These are phyloP conservation scores for Aspergillus viridinutans DNA, from an alignment of 2,329 filamentous ascomycete genomes.

Conservation along the genomic window DNA sequence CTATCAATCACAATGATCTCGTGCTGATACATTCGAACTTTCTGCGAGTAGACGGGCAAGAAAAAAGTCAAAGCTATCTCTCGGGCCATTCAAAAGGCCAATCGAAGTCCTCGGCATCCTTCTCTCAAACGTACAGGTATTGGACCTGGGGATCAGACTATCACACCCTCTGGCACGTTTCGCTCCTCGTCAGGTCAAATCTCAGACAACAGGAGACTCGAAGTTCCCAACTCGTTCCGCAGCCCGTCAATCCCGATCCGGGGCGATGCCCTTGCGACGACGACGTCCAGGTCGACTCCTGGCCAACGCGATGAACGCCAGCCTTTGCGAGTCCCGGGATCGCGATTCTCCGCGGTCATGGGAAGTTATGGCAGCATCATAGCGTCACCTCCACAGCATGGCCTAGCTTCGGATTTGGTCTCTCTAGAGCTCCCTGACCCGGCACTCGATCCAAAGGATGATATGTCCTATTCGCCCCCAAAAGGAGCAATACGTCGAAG, in stretches of 20 bases:
- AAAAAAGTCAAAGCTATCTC: conserved; percentile 84
- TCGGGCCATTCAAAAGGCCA: conserved; percentile 62
- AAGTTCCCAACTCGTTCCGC: conserved; percentile 11
- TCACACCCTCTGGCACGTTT: conserved; percentile 7
- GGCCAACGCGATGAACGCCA: conserved; percentile 37
- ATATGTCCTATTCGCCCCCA: conserved; percentile 15
- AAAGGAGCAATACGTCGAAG: conserved; percentile 10
- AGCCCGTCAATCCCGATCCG: conserved; percentile 12
- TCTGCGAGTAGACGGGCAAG: conserved; percentile 60
- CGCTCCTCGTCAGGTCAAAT: conserved; percentile 15
- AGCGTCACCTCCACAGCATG: conserved; percentile 46
- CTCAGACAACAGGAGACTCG: conserved; percentile 16
- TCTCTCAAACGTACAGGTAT: conserved; percentile 28
- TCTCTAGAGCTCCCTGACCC: conserved; percentile 60
- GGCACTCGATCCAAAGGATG: conserved; percentile 47
- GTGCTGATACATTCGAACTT: conserved; percentile 8
- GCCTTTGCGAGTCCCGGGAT: conserved; percentile 30
- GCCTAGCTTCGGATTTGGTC: conserved; percentile 38
- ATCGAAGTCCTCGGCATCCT: conserved; percentile 46
- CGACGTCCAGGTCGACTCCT: conserved; percentile 31
- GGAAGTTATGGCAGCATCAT: conserved; percentile 63
- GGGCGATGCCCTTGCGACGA: conserved; percentile 15
- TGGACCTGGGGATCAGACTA: conserved; percentile 11
- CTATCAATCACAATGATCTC: neutral
- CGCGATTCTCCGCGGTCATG: conserved; percentile 34